Conservation (phyloP, 371 early-diverging fungal genomes). For the Lichtheimia ramosa region DNA sequence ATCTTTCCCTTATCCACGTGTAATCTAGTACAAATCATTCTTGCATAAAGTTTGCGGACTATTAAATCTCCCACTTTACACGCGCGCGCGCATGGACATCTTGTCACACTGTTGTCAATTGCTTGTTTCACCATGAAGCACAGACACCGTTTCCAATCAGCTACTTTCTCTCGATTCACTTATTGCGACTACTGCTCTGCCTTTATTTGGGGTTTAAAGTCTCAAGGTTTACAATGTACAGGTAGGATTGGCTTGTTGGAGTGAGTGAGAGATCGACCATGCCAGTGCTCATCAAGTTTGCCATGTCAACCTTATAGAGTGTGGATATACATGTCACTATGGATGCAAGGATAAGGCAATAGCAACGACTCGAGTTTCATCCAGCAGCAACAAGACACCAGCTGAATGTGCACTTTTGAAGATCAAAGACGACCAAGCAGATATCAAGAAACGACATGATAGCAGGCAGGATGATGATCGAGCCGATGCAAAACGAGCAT, state of each 20-base stretch:
- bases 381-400: neutral
- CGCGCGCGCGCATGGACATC: too few relatives aligned
- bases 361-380: neutral
- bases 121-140: slow-evolving; percentile 4
- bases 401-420: slow-evolving; percentile 6
- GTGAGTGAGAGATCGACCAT: neutral
- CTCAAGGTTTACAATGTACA: slow-evolving; percentile 14
- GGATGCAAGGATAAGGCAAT: slow-evolving; percentile 6
- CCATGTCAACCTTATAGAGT: slow-evolving; percentile 1
- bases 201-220: slow-evolving; percentile 23
- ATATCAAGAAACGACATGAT: neutral
- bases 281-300: neutral
- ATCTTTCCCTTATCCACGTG: too few relatives aligned
- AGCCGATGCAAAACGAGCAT: neutral
- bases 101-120: too few relatives aligned
- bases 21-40: too few relatives aligned
- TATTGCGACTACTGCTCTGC: slow-evolving; percentile 22
- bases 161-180: slow-evolving; percentile 18
- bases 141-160: slow-evolving; percentile 15
- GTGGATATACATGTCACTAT: slow-evolving; percentile 14
- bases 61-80: too few relatives aligned
- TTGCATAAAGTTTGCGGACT: too few relatives aligned
- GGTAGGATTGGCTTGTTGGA: neutral
- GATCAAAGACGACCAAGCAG: slow-evolving; percentile 15
- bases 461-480: neutral